Conservation (phyloP, 1,139 yeast genomes). For the Zygosaccharomyces pseudobailii region DNA sequence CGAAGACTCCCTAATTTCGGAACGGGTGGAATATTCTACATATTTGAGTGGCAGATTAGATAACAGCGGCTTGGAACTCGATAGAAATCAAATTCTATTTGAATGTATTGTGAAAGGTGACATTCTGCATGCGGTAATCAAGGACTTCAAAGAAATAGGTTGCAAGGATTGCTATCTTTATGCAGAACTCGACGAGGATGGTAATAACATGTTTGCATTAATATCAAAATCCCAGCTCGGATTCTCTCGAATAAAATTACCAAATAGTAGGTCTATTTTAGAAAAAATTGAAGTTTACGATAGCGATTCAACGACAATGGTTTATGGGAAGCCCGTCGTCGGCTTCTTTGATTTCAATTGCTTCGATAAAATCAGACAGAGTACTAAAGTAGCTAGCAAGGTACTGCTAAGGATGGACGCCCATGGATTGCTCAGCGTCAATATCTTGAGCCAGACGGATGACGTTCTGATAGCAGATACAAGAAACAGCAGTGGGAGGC, state of each 20-base stretch:
- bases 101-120: constrained; percentile 68
- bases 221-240: constrained; percentile 65
- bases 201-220: constrained; percentile 38
- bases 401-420: constrained; percentile 57
- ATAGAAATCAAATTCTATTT: constrained; percentile 47
- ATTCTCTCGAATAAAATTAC: constrained; percentile 60
- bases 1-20: constrained; percentile 65
- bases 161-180: constrained; percentile 57
- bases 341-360: constrained; percentile 49
- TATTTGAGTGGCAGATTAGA: constrained; percentile 41
- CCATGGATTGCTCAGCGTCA: constrained; percentile 43
- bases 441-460: constrained; percentile 34
- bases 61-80: constrained; percentile 40
- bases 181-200: constrained; percentile 36
- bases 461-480: constrained; percentile 25
- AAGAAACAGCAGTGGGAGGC: constrained; percentile 28
- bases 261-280: constrained; percentile 56
- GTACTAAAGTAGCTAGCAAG: constrained; percentile 53
- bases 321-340: constrained; percentile 32
- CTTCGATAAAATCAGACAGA: constrained; percentile 49
- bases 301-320: constrained; percentile 23
- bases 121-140: constrained; percentile 56
- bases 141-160: constrained; percentile 61
- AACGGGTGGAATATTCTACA: constrained; percentile 67
- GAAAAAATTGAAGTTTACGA: constrained; percentile 44